Evolutionary conservation across 192 early-diverging fungal species (phyloP).

Genomic region (Umbelopsis sp.): DNA sequence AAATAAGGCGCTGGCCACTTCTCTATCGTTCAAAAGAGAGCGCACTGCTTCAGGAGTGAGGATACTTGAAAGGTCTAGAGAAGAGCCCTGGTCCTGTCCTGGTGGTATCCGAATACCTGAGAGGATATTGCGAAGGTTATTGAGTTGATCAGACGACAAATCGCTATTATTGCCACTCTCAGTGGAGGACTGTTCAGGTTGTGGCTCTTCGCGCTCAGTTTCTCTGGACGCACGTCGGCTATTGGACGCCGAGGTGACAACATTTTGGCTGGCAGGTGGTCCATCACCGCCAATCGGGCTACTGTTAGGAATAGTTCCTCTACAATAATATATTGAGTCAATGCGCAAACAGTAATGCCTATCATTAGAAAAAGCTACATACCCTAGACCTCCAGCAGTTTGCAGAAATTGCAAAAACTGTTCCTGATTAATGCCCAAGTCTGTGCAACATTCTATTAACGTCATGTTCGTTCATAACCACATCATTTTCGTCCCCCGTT

Average conservation of each 20-base stretch:
- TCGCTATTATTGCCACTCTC: not conserved
- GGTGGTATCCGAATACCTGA: constrained; percentile 46
- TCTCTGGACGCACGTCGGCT: constrained; percentile 3
- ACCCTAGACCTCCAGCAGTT: constrained; percentile 34
- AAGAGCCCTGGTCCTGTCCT: not conserved
- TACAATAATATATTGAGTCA: not conserved
- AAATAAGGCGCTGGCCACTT: constrained; percentile 46
- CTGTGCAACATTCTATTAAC: not conserved
- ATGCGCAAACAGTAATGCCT: too few relatives aligned
- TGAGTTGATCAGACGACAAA: constrained; percentile 43
- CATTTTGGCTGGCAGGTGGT: constrained; percentile 8
- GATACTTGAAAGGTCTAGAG: constrained; percentile 42
- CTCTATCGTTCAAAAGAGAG: constrained; percentile 44
- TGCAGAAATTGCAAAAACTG: constrained; percentile 36
- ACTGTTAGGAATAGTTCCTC: constrained; percentile 4
- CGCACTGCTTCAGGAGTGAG: constrained; percentile 42
- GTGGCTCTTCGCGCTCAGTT: not conserved
- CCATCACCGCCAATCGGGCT: not conserved
- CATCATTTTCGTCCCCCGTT: not conserved
- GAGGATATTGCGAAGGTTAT: constrained; percentile 47
- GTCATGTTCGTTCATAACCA: not conserved
- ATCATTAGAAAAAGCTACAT: not conserved
- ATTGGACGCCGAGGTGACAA: not conserved
- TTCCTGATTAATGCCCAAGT: constrained; percentile 30
- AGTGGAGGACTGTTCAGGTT: not conserved